Evolutionary conservation across 148 eudicot species (phyloP).

Genomic region (Silene conica): DNA sequence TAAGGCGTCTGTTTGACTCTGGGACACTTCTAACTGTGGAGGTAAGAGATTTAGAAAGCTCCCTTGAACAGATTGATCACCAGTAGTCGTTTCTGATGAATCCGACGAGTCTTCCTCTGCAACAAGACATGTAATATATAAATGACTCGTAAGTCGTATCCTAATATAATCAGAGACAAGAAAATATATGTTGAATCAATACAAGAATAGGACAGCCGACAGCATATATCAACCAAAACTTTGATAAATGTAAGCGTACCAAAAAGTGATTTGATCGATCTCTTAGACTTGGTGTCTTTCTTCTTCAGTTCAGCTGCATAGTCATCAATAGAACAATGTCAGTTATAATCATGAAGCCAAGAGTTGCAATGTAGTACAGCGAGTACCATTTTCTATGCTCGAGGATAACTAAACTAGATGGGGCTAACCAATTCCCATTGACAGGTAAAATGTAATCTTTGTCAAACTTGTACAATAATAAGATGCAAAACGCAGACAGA

Average conservation of each 20-base stretch:
- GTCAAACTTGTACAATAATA: not conserved
- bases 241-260: constrained; percentile 42
- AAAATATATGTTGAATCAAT: too few species aligned
- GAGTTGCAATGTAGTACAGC: not conserved
- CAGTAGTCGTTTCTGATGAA: constrained; percentile 43
- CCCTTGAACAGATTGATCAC: constrained; percentile 43
- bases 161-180: too few species aligned
- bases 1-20: constrained; percentile 32
- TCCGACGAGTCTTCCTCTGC: constrained; percentile 81
- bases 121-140: constrained; percentile 11
- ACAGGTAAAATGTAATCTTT: not conserved
- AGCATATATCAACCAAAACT: too few species aligned
- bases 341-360: constrained; percentile 7
- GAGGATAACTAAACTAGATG: not conserved
- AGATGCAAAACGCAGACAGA: constrained; percentile 6
- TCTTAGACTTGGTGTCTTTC: constrained; percentile 72
- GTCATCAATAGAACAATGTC: constrained; percentile 1
- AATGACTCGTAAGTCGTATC: too few species aligned
- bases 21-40: constrained; percentile 44
- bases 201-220: too few species aligned
- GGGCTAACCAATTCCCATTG: too few species aligned
- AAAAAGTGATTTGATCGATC: constrained; percentile 85
- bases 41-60: constrained; percentile 56
- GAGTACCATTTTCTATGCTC: not conserved
- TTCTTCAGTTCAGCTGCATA: constrained; percentile 93